A percentile compares a stretch with the other conserved stretches of the same genome.
phyloP scores from a whole-genome alignment of 768 basidiomycete species.

The Dioszegia crocea region DNA sequence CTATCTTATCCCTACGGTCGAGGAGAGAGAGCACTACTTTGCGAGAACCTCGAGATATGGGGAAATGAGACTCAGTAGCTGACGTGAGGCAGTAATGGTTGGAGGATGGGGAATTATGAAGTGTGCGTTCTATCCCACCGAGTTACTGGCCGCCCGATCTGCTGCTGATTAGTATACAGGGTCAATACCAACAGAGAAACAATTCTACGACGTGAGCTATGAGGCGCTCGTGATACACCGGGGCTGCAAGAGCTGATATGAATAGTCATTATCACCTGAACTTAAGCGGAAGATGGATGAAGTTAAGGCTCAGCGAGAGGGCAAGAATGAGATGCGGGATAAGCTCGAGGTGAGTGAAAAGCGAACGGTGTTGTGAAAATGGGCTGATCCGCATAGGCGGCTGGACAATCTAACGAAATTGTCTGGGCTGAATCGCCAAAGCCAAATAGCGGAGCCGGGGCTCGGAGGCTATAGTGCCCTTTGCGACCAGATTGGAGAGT shows the following conservation, averaged over 20 bases:
- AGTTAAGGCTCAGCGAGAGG: conserved; percentile 36
- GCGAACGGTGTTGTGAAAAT: background rate
- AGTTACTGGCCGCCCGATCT: background rate
- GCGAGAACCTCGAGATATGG: too few relatives aligned
- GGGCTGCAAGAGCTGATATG: background rate
- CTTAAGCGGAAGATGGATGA: conserved; percentile 45
- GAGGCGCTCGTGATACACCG: background rate
- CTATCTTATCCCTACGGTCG: background rate
- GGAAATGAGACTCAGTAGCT: too few relatives aligned
- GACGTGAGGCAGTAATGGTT: conserved; percentile 22
- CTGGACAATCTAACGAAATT: conserved; percentile 28
- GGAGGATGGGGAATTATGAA: conserved; percentile 42
- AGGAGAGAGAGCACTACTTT: background rate
- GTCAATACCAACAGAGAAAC: conserved; percentile 43
- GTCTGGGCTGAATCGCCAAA: conserved; percentile 35
- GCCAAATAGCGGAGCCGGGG: conserved; percentile 2
- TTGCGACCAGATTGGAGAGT: background rate
- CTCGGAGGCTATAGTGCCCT: background rate
- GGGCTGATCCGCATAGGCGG: conserved; percentile 12
- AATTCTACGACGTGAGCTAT: conserved; percentile 45
- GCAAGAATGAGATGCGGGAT: conserved; percentile 6
- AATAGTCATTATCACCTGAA: conserved; percentile 44
- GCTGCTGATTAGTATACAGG: conserved; percentile 16
- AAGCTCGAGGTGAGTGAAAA: conserved; percentile 1
- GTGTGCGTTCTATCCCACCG: conserved; percentile 18